Evolutionary conservation across 192 early-diverging fungal species (phyloP).

Genomic region (Podila horticola): DNA sequence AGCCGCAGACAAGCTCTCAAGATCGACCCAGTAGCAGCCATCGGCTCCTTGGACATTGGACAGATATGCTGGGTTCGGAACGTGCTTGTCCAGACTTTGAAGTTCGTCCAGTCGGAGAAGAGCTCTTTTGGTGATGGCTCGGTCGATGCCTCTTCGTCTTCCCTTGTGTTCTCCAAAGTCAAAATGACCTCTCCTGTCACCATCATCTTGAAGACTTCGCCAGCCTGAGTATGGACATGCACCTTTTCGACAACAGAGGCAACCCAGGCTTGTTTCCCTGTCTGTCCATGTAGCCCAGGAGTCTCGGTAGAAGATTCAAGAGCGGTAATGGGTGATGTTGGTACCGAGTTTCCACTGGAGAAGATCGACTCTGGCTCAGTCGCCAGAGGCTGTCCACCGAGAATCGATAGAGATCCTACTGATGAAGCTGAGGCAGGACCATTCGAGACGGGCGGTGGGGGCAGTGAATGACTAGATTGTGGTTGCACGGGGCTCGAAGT

Average conservation of each 20-base stretch:
- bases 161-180: constrained; percentile 30
- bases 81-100: constrained; percentile 45
- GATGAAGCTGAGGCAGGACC: background rate
- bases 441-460: constrained; percentile 21
- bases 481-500: constrained; percentile 12
- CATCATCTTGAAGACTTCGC: constrained; percentile 52
- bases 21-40: constrained; percentile 53
- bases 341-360: constrained; percentile 9
- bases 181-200: constrained; percentile 62
- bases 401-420: background rate
- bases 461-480: constrained; percentile 9
- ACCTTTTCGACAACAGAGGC: constrained; percentile 59
- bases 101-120: constrained; percentile 46
- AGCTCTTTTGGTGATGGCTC: constrained; percentile 13
- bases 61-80: constrained; percentile 52
- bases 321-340: constrained; percentile 20
- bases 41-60: constrained; percentile 17
- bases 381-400: background rate
- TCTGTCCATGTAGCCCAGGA: background rate
- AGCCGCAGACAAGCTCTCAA: constrained; percentile 38
- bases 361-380: constrained; percentile 19
- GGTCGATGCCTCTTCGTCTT: background rate
- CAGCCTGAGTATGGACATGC: constrained; percentile 52
- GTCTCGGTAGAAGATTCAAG: background rate
- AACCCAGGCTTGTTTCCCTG: constrained; percentile 21